A percentile compares a stretch with the other conserved stretches of the same genome.
Evolutionary conservation across 1,139 yeast species (phyloP).

Genomic region (Komagataea norvegica): DNA sequence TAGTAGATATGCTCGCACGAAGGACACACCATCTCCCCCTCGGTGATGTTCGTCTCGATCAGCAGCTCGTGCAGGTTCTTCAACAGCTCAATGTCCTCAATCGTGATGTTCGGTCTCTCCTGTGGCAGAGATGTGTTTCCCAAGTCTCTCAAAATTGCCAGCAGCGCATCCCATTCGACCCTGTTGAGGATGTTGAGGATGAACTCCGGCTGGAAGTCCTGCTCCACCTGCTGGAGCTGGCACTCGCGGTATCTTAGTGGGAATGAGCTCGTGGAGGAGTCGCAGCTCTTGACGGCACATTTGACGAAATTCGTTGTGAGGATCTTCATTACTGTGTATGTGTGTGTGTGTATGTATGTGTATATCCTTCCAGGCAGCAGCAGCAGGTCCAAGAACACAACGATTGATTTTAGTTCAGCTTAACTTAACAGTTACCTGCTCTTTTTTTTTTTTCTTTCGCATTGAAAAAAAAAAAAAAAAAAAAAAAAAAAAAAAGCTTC

Average conservation of each 20-base stretch:
- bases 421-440: too few relatives aligned
- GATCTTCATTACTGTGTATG: constrained; percentile 60
- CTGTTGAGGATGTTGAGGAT: constrained; percentile 72
- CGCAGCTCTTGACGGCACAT: constrained; percentile 85
- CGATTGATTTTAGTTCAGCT: too few relatives aligned
- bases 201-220: constrained; percentile 81
- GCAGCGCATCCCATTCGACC: constrained; percentile 82
- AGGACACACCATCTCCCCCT: constrained; percentile 85
- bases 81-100: constrained; percentile 51
- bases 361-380: too few relatives aligned
- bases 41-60: constrained; percentile 78
- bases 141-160: constrained; percentile 58
- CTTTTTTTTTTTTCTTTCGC: neutral
- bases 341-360: neutral
- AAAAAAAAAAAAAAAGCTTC: too few relatives aligned
- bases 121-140: constrained; percentile 55
- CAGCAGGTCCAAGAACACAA: too few relatives aligned
- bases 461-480: neutral
- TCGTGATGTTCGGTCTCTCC: constrained; percentile 52
- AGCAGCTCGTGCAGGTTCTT: constrained; percentile 73
- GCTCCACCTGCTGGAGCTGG: constrained; percentile 66
- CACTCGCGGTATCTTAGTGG: constrained; percentile 76
- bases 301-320: constrained; percentile 92
- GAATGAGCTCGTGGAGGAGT: constrained; percentile 66
- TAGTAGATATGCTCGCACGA: constrained; percentile 85